A percentile compares a stretch with the other conserved stretches of the same genome.
Evolutionary conservation across 768 basidiomycete species (phyloP).

Genomic region (Tricholoma flavovirens): DNA sequence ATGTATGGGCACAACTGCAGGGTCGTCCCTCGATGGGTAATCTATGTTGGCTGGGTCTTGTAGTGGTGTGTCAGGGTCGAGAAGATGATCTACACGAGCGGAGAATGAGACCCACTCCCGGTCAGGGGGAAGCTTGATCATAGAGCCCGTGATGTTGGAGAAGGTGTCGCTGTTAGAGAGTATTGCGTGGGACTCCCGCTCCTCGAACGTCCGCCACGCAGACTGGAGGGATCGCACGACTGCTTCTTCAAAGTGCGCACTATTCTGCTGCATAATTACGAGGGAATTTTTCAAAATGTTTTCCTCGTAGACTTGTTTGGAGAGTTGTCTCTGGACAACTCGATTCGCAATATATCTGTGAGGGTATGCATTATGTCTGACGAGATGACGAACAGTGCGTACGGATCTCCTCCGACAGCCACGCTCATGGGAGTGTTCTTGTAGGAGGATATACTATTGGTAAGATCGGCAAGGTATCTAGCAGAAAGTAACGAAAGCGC

Average conservation of each 20-base stretch:
- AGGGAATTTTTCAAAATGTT: constrained; percentile 96
- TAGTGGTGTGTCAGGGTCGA: constrained; percentile 95
- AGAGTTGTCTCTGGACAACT: constrained; percentile 71
- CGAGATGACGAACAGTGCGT: constrained; percentile 26
- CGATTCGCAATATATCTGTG: constrained; percentile 61
- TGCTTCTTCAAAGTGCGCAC: constrained; percentile 97
- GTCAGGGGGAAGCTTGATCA: constrained; percentile 78
- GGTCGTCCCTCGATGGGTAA: constrained; percentile 91
- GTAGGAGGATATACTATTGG: constrained; percentile 77
- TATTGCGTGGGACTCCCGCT: constrained; percentile 84
- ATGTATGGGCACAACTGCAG: constrained; percentile 79
- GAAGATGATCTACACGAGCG: constrained; percentile 88
- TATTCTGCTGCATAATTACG: constrained; percentile 97
- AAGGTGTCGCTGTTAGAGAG: constrained; percentile 69
- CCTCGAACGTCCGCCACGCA: constrained; percentile 95
- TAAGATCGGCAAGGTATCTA: constrained; percentile 79
- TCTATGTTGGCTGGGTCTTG: constrained; percentile 71
- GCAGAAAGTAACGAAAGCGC: constrained; percentile 44
- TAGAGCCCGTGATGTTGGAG: constrained; percentile 59
- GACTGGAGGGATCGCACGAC: constrained; percentile 93
- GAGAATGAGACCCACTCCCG: constrained; percentile 95
- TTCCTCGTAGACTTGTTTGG: constrained; percentile 93
- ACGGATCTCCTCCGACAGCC: constrained; percentile 77
- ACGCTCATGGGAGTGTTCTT: constrained; percentile 94
- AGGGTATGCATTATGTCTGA: neutral